Conservation (phyloP, 2,329 filamentous ascomycete species). For the Pseudocercospora cruenta region DNA sequence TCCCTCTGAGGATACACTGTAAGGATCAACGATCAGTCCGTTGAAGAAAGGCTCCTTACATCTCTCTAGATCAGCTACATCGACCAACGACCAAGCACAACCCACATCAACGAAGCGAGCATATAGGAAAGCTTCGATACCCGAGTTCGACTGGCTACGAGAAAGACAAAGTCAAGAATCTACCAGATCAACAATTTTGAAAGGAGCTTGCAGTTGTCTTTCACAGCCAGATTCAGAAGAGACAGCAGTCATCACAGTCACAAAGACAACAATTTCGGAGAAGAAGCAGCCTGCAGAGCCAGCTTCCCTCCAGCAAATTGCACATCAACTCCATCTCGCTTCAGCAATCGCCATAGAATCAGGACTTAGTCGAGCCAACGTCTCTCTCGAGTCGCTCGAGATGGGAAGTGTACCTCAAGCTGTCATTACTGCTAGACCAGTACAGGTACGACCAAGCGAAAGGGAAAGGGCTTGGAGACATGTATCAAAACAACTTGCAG, state of each 20-base stretch:
- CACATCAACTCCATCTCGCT: neutral
- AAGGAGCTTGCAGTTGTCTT: neutral
- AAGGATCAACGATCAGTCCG: neutral
- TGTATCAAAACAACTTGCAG: neutral
- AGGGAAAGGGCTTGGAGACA: neutral
- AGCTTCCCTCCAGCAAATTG: neutral
- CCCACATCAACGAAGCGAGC: neutral
- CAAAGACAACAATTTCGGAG: neutral
- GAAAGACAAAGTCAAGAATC: constrained; percentile 1
- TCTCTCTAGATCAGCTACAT: neutral
- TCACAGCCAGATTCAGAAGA: neutral
- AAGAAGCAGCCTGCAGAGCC: neutral
- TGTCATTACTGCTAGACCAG: neutral
- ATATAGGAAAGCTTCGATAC: neutral
- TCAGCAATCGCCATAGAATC: neutral
- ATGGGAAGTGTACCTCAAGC: neutral
- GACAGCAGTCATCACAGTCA: neutral
- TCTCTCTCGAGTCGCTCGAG: neutral
- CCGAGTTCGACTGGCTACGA: neutral
- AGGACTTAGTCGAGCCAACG: neutral
- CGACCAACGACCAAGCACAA: neutral
- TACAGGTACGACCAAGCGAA: neutral
- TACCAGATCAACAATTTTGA: neutral
- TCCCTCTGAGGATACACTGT: neutral
- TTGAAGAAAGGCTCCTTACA: neutral